phyloP scores from a whole-genome alignment of 805 yeast genomes.

The Lipomyces yamanashiensis region DNA sequence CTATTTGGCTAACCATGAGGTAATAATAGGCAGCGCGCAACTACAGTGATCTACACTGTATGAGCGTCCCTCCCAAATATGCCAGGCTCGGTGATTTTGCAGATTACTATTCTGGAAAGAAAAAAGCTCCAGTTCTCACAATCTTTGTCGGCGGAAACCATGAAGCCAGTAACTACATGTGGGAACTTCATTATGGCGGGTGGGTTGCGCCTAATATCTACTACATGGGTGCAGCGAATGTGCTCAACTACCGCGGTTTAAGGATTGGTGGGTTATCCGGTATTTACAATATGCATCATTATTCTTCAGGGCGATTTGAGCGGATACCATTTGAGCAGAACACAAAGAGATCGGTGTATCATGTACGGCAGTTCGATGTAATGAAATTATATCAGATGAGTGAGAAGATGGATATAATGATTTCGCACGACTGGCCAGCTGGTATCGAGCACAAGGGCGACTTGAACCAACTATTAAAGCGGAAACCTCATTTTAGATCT shows the following conservation, averaged over 20 bases:
- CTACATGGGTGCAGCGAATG: conserved; percentile 78
- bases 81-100: conserved; percentile 77
- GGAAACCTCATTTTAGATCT: conserved; percentile 67
- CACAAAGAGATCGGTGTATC: conserved; percentile 67
- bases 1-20: not conserved
- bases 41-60: conserved; percentile 63
- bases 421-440: conserved; percentile 95
- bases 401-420: conserved; percentile 56
- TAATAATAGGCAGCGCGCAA: conserved; percentile 63
- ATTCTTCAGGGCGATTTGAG: conserved; percentile 51
- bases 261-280: conserved; percentile 86
- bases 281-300: conserved; percentile 64
- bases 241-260: conserved; percentile 74
- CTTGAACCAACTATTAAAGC: conserved; percentile 51
- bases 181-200: conserved; percentile 81
- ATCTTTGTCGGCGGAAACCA: conserved; percentile 94
- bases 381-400: conserved; percentile 56
- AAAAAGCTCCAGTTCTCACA: conserved; percentile 74
- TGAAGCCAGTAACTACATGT: conserved; percentile 79
- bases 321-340: conserved; percentile 54
- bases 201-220: conserved; percentile 90
- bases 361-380: conserved; percentile 67
- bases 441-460: conserved; percentile 73
- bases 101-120: conserved; percentile 64
- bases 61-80: conserved; percentile 82